Conservation (phyloP, 345 rosid species). For the Eucalyptus cloeziana region DNA sequence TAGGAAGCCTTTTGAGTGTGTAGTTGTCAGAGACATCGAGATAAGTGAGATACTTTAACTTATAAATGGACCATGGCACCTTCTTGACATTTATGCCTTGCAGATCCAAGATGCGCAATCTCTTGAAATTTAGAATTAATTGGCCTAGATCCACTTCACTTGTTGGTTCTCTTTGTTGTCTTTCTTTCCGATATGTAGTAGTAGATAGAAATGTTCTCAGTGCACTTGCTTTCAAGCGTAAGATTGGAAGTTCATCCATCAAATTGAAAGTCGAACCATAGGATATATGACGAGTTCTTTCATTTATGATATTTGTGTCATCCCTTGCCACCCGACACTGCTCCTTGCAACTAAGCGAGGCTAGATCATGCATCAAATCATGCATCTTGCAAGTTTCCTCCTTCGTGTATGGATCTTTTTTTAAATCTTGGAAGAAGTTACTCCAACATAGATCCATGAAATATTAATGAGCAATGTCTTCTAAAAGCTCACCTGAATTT, state of each 20-base stretch:
- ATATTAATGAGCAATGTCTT: background rate
- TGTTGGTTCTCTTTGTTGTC: too few species aligned
- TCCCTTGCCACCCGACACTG: background rate
- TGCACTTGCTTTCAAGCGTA: background rate
- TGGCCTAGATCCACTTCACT: too few species aligned
- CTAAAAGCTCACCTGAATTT: background rate
- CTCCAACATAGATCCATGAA: background rate
- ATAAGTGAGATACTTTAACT: too few species aligned
- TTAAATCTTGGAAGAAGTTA: constrained; percentile 4
- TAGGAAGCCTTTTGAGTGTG: background rate
- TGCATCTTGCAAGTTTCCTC: background rate
- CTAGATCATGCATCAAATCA: background rate
- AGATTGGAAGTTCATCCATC: background rate
- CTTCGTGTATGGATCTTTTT: background rate
- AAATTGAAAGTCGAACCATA: background rate
- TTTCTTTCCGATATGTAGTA: too few species aligned
- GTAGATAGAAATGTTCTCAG: background rate
- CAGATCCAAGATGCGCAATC: too few species aligned
- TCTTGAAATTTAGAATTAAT: too few species aligned
- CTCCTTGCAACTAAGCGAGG: background rate
- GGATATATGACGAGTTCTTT: background rate
- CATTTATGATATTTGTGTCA: background rate
- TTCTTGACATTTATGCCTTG: background rate
- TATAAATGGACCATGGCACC: background rate
- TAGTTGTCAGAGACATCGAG: too few species aligned